Conservation (phyloP, 148 eudicot genomes). For the Rhododendron simsii region DNA sequence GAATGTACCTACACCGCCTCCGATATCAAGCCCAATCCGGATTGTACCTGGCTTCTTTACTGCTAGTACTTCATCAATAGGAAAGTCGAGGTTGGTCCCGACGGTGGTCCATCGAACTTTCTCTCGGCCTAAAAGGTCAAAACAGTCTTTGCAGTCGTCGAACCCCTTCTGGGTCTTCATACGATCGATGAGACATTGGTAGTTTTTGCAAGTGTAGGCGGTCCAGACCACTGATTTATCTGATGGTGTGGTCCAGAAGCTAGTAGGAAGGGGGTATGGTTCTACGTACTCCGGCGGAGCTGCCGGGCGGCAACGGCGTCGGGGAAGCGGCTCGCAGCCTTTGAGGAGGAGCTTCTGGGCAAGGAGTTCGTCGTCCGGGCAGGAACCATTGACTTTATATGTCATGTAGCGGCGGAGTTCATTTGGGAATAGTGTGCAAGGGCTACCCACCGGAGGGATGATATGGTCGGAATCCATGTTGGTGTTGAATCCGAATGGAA, state of each 20-base stretch:
- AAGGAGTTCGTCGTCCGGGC: slow-evolving; percentile 42
- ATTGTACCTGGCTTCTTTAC: slow-evolving; percentile 32
- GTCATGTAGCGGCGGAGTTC: slow-evolving; percentile 30
- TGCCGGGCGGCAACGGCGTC: slow-evolving; percentile 46
- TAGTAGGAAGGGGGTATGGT: slow-evolving; percentile 33
- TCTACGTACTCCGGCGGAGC: slow-evolving; percentile 25
- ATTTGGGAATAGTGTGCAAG: slow-evolving; percentile 27
- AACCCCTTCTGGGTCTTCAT: slow-evolving; percentile 19
- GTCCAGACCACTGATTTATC: slow-evolving; percentile 44
- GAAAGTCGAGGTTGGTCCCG: slow-evolving; percentile 24
- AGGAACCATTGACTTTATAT: slow-evolving; percentile 30
- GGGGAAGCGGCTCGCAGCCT: slow-evolving; percentile 49
- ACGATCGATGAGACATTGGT: slow-evolving; percentile 29
- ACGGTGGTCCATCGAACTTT: slow-evolving; percentile 14
- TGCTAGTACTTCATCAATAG: slow-evolving; percentile 40
- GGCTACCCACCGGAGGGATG: slow-evolving; percentile 32
- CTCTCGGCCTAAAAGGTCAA: slow-evolving; percentile 27
- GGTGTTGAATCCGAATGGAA: slow-evolving; percentile 37
- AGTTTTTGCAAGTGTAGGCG: slow-evolving; percentile 42
- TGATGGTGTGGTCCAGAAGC: slow-evolving; percentile 38
- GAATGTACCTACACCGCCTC: slow-evolving; percentile 45
- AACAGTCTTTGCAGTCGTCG: slow-evolving; percentile 39
- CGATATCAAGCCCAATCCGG: slow-evolving; percentile 44
- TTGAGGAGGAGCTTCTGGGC: slow-evolving; percentile 45
- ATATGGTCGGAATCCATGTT: slow-evolving; percentile 38